These are phyloP conservation scores for Vigna reflexopilosa DNA, from an alignment of 306 rosid species.

Conservation along the genomic window DNA sequence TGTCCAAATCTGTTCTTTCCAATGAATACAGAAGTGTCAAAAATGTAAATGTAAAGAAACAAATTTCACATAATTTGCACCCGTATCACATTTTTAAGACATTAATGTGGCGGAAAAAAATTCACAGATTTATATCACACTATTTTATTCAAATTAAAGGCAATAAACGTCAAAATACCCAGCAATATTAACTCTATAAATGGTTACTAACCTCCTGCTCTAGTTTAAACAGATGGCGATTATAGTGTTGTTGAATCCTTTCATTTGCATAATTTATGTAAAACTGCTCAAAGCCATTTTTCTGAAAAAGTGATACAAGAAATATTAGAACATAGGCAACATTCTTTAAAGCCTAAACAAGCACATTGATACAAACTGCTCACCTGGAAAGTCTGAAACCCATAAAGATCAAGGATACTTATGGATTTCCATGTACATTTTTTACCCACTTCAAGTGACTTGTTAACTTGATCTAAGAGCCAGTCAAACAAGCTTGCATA, in stretches of 20 bases:
- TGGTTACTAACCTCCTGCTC: conserved; percentile 79
- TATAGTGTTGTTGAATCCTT: conserved; percentile 97
- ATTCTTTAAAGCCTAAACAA: conserved; percentile 33
- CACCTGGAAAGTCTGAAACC: conserved; percentile 93
- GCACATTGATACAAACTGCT: conserved; percentile 34
- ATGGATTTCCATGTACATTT: conserved; percentile 66
- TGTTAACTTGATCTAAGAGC: conserved; percentile 83
- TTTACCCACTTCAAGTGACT: conserved; percentile 68
- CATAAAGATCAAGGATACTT: conserved; percentile 80
- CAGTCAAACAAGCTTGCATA: conserved; percentile 87
- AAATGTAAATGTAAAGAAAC: conserved; percentile 15
- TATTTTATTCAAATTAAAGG: conserved; percentile 17
- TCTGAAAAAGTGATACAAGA: conserved; percentile 58
- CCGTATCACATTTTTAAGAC: conserved; percentile 1
- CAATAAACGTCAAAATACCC: conserved; percentile 21
- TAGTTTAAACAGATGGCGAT: conserved; percentile 82
- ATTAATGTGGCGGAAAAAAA: conserved; percentile 21
- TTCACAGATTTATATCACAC: conserved; percentile 9
- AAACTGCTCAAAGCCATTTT: conserved; percentile 86
- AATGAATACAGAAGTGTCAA: conserved; percentile 15
- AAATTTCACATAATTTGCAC: not conserved
- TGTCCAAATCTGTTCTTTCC: conserved; percentile 5
- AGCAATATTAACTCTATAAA: conserved; percentile 20
- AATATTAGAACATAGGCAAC: conserved; percentile 38
- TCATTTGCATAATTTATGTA: conserved; percentile 96